These are phyloP conservation scores for Pseudofabraea citricarpa DNA, from an alignment of 2,329 filamentous ascomycete species.

Conservation along the genomic window DNA sequence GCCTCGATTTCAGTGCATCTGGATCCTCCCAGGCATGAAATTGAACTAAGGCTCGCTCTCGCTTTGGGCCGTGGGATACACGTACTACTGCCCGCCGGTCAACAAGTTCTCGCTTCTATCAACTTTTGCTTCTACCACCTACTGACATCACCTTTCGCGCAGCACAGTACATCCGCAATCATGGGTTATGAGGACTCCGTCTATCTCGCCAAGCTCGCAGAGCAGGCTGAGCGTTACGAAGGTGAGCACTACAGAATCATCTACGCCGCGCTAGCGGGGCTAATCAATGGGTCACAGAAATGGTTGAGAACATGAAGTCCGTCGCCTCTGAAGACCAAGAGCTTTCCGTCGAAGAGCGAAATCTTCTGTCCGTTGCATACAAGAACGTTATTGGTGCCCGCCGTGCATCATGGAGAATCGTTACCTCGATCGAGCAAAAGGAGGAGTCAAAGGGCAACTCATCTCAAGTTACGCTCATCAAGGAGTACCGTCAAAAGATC, in stretches of 20 bases:
- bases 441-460: conserved; percentile 98
- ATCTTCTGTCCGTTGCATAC: conserved; percentile 97
- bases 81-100: no score
- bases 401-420: conserved; percentile 98
- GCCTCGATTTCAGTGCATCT: no score
- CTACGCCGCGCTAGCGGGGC: neutral
- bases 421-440: conserved; percentile 99
- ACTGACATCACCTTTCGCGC: neutral
- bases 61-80: no score
- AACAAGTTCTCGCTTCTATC: neutral
- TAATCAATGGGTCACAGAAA: conserved; percentile 55
- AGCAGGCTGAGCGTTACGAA: conserved; percentile 99
- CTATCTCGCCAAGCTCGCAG: conserved; percentile 99
- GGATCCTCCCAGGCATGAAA: no score
- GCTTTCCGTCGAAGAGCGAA: conserved; percentile 94
- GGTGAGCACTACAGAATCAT: conserved; percentile 54
- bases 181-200: conserved; percentile 99
- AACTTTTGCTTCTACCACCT: conserved; percentile 3
- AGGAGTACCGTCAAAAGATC: conserved; percentile 97
- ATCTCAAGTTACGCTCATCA: conserved; percentile 90
- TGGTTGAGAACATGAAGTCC: conserved; percentile 99
- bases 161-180: conserved; percentile 43
- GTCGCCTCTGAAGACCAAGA: conserved; percentile 82
- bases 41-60: no score
- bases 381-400: conserved; percentile 99